Base-by-base conservation (phyloP, 768 basidiomycete species). In the Hemileccinum rubropunctum region DNA sequence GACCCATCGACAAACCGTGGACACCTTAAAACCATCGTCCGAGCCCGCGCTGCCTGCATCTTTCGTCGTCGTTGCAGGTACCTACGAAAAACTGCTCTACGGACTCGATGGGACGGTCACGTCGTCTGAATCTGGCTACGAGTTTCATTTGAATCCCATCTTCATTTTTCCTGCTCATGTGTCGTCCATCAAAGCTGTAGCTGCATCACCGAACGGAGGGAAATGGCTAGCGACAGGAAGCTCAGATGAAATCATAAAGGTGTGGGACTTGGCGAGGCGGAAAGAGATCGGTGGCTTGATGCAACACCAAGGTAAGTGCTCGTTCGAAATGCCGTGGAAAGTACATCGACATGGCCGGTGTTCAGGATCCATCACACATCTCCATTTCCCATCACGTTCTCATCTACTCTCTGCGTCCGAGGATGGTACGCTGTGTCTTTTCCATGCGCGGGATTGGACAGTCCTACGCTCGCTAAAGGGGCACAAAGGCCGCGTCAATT, bases 81-180 rank as follows among this genome's bases (percentile, higher is more conserved):
- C 95, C 15, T 99, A 98, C 68, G 97, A 99, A 74, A 97, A 95
- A 62, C 76, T 98, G 14, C 77, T 99, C 15, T 98, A 97, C 58
- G 95, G 95, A 12, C 74, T 97, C 15, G 79, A 91, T 51, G 91
- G 87, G 32, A 73, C 80, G 0, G 71, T 81, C 39, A 68, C 71
- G 15, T 40, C 57, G 48, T 49, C 66, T 4, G 58, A 59, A 36
- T 44, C 65, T 42, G 60, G 63, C 21, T 67, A 69, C 53, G 59
- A 63, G 43, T 73, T 75, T 46, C 54, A 66, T 18, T 62, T 95
- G 26, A 81, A 83, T 47, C 93, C 97, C 0, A 78, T 90, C 38
- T 99, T 99, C 70, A 91, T 93, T 54, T 99, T 99, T 71, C 95
- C 97, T 26, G 97, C 97, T 0, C 97, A 99, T 65, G 83, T 95